Evolutionary conservation across 305 asterid genomes (phyloP).

Genomic region (Euphrasia arctica): DNA sequence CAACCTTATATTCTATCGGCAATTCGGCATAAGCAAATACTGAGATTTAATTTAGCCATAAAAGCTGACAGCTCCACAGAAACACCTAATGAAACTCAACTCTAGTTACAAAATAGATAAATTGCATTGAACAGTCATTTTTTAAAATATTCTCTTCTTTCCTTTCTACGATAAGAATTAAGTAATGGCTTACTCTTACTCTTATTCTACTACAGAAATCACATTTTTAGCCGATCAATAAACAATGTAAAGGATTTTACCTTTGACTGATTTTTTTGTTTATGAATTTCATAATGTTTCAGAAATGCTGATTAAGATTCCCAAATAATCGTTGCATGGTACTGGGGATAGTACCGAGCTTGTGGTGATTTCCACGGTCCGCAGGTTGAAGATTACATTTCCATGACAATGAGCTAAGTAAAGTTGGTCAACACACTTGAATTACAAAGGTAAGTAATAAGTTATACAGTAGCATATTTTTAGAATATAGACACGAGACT

Average conservation of each 20-base stretch:
- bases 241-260: not conserved
- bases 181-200: not conserved
- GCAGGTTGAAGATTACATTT: no score
- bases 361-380: no score
- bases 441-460: no score
- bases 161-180: not conserved
- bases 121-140: not conserved
- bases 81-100: not conserved
- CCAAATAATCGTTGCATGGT: no score
- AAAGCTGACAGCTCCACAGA: not conserved
- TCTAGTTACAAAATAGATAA: conserved; percentile 5
- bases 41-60: not conserved
- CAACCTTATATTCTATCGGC: not conserved
- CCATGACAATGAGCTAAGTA: no score
- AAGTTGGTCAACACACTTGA: no score
- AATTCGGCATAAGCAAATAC: no score
- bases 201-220: not conserved
- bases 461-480: no score
- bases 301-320: no score
- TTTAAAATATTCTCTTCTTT: not conserved
- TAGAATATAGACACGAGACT: no score
- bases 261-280: not conserved
- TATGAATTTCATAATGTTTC: not conserved
- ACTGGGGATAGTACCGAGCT: no score
- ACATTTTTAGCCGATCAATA: not conserved